A percentile compares a stretch with the other conserved stretches of the same genome.
Evolutionary conservation across 441 rosid species (phyloP).

Genomic region (Brassica balearica): DNA sequence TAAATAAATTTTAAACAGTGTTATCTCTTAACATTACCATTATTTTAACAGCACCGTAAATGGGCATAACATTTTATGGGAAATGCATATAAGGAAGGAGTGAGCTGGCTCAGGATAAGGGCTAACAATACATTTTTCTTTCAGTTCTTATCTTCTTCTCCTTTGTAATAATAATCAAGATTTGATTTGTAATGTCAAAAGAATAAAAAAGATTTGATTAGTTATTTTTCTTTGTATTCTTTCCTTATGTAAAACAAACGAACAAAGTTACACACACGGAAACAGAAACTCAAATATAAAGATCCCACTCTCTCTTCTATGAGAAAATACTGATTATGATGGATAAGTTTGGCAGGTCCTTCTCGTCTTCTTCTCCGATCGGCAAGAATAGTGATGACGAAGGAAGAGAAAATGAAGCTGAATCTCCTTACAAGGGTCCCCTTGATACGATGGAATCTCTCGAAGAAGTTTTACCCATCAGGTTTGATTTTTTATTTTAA

Average conservation of each 20-base stretch:
- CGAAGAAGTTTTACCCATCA: constrained; percentile 66
- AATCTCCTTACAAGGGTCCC: constrained; percentile 62
- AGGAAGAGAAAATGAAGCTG: constrained; percentile 58
- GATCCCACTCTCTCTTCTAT: constrained; percentile 3
- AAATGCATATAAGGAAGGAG: constrained; percentile 9
- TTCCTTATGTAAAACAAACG: not conserved
- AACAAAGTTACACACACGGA: constrained; percentile 3
- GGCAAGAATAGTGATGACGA: constrained; percentile 60
- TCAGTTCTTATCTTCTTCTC: constrained; percentile 11
- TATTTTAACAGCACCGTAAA: not conserved
- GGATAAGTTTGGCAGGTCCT: constrained; percentile 35
- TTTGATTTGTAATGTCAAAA: not conserved
- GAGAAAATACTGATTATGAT: constrained; percentile 27
- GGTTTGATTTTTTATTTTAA: constrained; percentile 41
- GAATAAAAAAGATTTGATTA: not conserved
- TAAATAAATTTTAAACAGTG: not conserved
- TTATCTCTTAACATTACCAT: not conserved
- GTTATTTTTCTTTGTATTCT: not conserved
- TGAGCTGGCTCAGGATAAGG: constrained; percentile 36
- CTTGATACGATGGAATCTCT: constrained; percentile 64
- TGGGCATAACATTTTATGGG: constrained; percentile 15
- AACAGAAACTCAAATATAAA: constrained; percentile 9
- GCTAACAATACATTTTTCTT: constrained; percentile 14
- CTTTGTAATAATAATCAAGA: constrained; percentile 16
- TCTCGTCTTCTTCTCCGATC: constrained; percentile 57